A percentile compares a stretch with the other conserved stretches of the same genome.
Conservation (phyloP, 192 early-diverging fungal species). For the Dissophora globulifera region DNA sequence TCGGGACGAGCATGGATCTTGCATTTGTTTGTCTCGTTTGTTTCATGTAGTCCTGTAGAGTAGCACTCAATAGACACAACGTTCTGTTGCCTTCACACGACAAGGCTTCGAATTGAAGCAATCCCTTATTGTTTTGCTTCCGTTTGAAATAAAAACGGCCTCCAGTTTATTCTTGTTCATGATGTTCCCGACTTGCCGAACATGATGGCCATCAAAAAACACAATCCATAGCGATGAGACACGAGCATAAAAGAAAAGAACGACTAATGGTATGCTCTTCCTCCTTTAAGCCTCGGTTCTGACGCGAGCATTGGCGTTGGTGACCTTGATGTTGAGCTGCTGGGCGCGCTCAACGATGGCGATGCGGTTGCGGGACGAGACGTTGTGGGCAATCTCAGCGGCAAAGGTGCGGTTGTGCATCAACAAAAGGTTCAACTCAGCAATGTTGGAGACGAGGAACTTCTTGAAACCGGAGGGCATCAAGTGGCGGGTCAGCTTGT, state of each 20-base stretch:
- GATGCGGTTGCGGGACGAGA: constrained; percentile 93
- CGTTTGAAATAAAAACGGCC: too few species aligned
- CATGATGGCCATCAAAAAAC: too few species aligned
- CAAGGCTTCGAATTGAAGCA: too few species aligned
- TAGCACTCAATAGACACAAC: too few species aligned
- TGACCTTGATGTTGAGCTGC: constrained; percentile 96
- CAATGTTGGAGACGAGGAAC: constrained; percentile 91
- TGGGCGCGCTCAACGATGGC: constrained; percentile 93
- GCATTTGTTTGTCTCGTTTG: constrained; percentile 1
- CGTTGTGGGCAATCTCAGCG: constrained; percentile 99
- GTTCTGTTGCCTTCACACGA: too few species aligned
- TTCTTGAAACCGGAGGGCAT: constrained; percentile 99
- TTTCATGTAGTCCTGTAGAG: too few species aligned
- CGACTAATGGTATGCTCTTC: too few species aligned
- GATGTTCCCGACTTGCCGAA: too few species aligned
- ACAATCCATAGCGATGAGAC: too few species aligned
- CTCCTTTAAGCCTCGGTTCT: constrained; percentile 82
- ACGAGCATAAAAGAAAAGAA: constrained; percentile 82
- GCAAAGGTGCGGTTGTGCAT: constrained; percentile 99
- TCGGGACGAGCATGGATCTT: too few species aligned
- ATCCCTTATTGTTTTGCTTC: too few species aligned
- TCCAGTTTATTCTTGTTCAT: too few species aligned
- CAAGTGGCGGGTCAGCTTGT: constrained; percentile 95
- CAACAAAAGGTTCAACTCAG: constrained; percentile 94
- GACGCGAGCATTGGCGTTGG: constrained; percentile 91